Conservation (phyloP, 441 rosid species). For the Croton setiger region DNA sequence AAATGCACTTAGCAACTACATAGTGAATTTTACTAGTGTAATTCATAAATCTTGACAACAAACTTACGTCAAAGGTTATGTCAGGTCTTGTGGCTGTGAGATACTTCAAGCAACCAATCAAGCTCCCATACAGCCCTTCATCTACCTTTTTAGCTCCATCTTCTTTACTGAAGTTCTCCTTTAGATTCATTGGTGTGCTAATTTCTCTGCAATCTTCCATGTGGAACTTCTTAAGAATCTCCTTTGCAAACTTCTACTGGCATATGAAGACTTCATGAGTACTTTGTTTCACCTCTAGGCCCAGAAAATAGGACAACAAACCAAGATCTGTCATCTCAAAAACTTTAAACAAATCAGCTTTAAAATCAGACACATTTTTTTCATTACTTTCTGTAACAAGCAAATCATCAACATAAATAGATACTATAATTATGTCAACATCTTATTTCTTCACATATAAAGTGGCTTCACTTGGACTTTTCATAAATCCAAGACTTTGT, state of each 20-base stretch:
- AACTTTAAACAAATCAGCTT: not conserved
- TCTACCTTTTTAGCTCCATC: not conserved
- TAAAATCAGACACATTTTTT: not conserved
- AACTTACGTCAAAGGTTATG: not conserved
- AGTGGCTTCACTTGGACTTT: not conserved
- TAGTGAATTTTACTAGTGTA: not conserved
- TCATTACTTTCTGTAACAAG: not conserved
- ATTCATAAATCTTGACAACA: not conserved
- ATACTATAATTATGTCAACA: not conserved
- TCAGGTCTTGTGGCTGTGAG: not conserved
- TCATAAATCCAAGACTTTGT: not conserved
- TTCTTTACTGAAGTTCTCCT: not conserved
- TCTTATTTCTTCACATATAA: not conserved
- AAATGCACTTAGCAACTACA: not conserved
- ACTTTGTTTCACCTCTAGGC: not conserved
- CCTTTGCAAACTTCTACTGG: not conserved
- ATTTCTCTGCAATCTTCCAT: not conserved
- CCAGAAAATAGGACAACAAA: not conserved
- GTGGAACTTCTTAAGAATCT: not conserved
- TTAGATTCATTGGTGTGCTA: not conserved
- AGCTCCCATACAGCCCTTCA: not conserved
- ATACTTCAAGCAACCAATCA: not conserved
- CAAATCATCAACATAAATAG: constrained; percentile 11
- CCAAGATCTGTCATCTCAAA: too few relatives aligned
- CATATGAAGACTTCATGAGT: not conserved